These are phyloP conservation scores for Eucalyptus pauciflora DNA, from an alignment of 345 rosid genomes.

Conservation along the genomic window DNA sequence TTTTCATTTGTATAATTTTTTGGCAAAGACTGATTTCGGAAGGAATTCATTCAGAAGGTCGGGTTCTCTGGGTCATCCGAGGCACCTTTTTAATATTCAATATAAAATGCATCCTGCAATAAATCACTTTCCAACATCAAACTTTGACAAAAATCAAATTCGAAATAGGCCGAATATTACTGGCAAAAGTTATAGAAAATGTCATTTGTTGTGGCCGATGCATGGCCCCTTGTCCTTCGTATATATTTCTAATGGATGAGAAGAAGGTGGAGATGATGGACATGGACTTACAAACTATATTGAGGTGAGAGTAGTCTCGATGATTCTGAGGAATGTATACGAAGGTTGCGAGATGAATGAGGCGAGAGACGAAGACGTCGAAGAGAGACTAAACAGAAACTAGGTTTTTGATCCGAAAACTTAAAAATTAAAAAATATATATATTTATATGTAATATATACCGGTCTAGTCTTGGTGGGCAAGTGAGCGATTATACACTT, in stretches of 20 bases:
- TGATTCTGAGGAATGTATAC: not conserved
- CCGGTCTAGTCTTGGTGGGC: rapidly evolving
- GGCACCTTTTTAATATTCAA: not conserved
- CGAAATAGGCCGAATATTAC: not conserved
- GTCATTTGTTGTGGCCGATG: not conserved
- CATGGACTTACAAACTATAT: too few relatives aligned
- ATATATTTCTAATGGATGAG: not conserved
- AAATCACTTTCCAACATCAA: not conserved
- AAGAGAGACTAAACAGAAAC: not conserved
- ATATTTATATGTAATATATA: too few relatives aligned
- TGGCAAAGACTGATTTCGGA: not conserved
- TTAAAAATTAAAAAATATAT: too few relatives aligned
- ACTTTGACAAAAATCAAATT: too few relatives aligned
- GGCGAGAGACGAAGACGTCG: not conserved
- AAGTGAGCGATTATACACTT: not conserved
- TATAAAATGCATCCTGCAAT: not conserved
- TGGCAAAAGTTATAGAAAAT: not conserved
- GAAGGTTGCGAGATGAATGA: not conserved
- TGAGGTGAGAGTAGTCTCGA: too few relatives aligned
- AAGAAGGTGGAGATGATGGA: not conserved
- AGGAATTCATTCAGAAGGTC: not conserved
- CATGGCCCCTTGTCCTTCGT: not conserved
- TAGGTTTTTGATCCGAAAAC: not conserved
- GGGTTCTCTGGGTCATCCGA: not conserved
- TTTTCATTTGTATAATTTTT: too few relatives aligned